A percentile compares a stretch with the other conserved stretches of the same genome.
phyloP scores from a whole-genome alignment of 2,329 filamentous ascomycete genomes.

The Acephala macrosclerotiorum region DNA sequence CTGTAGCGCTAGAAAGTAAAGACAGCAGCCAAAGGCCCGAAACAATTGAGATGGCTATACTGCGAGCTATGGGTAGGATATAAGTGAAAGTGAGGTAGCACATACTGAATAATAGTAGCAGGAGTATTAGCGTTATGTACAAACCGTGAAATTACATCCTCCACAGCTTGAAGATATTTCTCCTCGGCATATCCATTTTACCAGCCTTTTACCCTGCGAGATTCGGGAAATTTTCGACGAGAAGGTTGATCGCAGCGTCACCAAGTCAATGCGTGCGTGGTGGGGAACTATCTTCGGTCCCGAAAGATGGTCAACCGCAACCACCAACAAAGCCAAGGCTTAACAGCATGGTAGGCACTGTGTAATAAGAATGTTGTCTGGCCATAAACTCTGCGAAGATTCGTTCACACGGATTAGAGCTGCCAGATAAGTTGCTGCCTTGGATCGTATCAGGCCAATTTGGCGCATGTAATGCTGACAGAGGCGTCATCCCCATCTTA shows the following conservation, averaged over 20 bases:
- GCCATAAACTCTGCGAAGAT: too few relatives aligned
- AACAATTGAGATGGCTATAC: neutral
- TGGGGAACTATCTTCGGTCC: neutral
- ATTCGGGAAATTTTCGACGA: neutral
- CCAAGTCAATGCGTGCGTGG: neutral
- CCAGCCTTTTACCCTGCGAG: neutral
- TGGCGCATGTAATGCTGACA: too few relatives aligned
- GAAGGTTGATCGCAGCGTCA: neutral
- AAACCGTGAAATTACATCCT: neutral
- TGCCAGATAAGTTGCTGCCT: too few relatives aligned
- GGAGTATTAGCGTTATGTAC: neutral
- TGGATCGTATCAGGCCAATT: too few relatives aligned
- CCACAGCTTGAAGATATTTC: neutral
- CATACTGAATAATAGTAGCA: neutral
- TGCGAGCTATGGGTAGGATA: neutral
- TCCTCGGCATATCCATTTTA: neutral
- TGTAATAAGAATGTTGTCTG: too few relatives aligned
- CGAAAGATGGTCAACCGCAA: neutral
- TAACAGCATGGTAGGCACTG: too few relatives aligned
- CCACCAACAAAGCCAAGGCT: too few relatives aligned
- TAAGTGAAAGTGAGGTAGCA: neutral
- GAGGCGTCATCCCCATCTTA: too few relatives aligned
- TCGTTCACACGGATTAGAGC: too few relatives aligned
- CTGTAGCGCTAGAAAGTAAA: neutral
- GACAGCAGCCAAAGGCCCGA: neutral